Base-by-base conservation (phyloP, 108 stramenopile genomes). In the Mayamaea pseudoterrestris region DNA sequence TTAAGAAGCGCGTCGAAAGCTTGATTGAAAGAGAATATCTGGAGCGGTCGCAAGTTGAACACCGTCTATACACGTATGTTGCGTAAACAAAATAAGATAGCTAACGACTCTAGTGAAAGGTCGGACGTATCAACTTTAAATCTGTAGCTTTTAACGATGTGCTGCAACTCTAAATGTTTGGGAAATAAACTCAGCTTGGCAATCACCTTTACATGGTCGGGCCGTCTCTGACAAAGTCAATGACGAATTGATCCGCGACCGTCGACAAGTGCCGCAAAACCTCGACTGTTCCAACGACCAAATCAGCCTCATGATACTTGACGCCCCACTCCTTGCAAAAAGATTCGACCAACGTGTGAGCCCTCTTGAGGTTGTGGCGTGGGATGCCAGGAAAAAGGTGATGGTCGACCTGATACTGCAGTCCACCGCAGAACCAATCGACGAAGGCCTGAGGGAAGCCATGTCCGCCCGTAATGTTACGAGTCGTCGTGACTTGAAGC, bases 391-490 rank as follows among this genome's bases (percentile, higher is more conserved):
- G 98, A 79, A 99, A 99, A 40, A 99, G 75, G 73, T 99, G 98
- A 63, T 99, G 98, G 47, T 99, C 98, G 5, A 99, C 95, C 71
- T 99, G 98, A 44, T 94, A 97, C 53, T 98, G 93, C 7, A 99
- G 78, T 28, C 96, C 95, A 47, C 96, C 95, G 52, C 95, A 98
- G 69, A 97, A 95, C 96, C 96, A 99, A 47, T 96, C 87, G 16
- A 97, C 93, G 39, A 98, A 94, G 50, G 53, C 78, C 66, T 93
- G 86, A 24, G 90, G 88, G 58, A 89, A 67, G n/a, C 85, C 82
- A 41, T 95, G 83, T 57, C 87, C 93, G 20, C 84, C 89, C 13
- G 66, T 94, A 35, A 98, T 84, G 78, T 98, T 98, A 35, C 98
- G 68, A n/a, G 94, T 96, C 24, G 98, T 96, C 7, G 95, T 94